Conservation (phyloP, 768 basidiomycete genomes). For the Suillus occidentalis region DNA sequence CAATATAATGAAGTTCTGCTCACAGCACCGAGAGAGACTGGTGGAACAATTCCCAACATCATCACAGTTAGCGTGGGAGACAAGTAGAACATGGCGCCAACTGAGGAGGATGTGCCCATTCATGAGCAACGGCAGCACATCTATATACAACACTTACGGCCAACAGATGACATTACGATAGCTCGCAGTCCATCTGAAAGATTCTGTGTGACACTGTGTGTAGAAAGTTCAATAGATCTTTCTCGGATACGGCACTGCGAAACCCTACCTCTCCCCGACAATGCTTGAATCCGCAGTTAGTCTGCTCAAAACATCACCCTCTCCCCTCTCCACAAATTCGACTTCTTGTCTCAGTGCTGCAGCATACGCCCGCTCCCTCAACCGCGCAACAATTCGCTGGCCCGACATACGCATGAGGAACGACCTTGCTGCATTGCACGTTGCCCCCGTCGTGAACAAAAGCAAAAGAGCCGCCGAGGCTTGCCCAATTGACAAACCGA, state of each 20-base stretch:
- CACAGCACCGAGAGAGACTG: slow-evolving; percentile 83
- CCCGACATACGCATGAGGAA: slow-evolving; percentile 86
- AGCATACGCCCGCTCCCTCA: slow-evolving; percentile 79
- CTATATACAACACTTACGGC: slow-evolving; percentile 53
- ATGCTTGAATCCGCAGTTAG: slow-evolving; percentile 90
- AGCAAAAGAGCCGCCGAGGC: slow-evolving; percentile 73
- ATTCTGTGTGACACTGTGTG: slow-evolving; percentile 69
- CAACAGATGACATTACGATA: slow-evolving; percentile 90
- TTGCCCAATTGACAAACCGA: slow-evolving; percentile 75
- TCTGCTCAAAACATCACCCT: slow-evolving; percentile 91
- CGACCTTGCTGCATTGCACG: slow-evolving; percentile 81
- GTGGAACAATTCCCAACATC: slow-evolving; percentile 92
- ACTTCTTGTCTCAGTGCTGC: slow-evolving; percentile 89
- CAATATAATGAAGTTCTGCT: slow-evolving; percentile 21
- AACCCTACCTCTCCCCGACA: slow-evolving; percentile 81
- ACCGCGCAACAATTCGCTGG: slow-evolving; percentile 87
- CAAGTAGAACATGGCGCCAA: slow-evolving; percentile 94
- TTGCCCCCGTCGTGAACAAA: slow-evolving; percentile 84
- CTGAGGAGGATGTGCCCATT: slow-evolving; percentile 34
- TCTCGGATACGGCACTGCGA: neutral
- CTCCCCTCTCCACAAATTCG: slow-evolving; percentile 88
- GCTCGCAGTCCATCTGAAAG: slow-evolving; percentile 81
- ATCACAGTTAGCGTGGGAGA: slow-evolving; percentile 85
- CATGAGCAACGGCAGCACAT: neutral
- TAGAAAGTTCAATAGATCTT: slow-evolving; percentile 3